Percentiles rank a stretch among this genome's conserved stretches.
These are phyloP conservation scores for Sporothrix euskadiensis DNA, from an alignment of 2,329 filamentous ascomycete species.

Conservation along the genomic window DNA sequence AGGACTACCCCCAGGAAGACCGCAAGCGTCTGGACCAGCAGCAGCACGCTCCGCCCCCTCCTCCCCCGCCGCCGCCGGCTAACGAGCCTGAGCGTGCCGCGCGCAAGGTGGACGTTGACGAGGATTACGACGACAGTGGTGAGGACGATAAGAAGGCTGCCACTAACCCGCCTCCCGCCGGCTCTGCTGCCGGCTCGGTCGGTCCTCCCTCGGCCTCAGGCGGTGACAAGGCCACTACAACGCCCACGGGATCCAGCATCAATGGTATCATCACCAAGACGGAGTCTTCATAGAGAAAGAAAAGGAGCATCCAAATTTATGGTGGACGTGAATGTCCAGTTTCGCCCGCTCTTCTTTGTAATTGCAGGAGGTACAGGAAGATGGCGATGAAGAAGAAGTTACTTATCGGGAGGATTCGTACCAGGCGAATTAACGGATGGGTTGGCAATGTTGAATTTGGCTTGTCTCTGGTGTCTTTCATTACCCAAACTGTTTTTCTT, in stretches of 20 bases:
- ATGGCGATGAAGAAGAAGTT: neutral
- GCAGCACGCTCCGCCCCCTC: constrained; percentile 44
- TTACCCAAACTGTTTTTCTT: neutral
- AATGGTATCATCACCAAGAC: constrained; percentile 55
- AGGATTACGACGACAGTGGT: constrained; percentile 93
- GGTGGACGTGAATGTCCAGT: neutral
- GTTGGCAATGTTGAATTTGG: neutral
- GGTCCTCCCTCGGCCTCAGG: constrained; percentile 45
- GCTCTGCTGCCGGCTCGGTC: constrained; percentile 10
- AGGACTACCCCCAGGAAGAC: constrained; percentile 59
- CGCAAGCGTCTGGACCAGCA: constrained; percentile 49
- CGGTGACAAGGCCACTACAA: constrained; percentile 55
- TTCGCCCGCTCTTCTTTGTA: neutral
- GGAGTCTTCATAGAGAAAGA: constrained; percentile 41
- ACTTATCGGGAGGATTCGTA: neutral
- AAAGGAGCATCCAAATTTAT: neutral
- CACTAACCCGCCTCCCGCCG: constrained; percentile 7
- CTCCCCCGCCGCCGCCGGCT: constrained; percentile 49
- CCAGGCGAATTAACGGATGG: neutral
- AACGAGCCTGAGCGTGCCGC: constrained; percentile 81
- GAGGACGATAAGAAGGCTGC: constrained; percentile 73
- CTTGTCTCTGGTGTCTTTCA: neutral
- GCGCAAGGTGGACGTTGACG: constrained; percentile 94
- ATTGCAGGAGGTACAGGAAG: neutral
- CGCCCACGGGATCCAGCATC: constrained; percentile 51